Evolutionary conservation across 2,329 filamentous ascomycete genomes (phyloP), one percentile per base, ranked within the genome.

Genomic region (Madurella fahalii): DNA sequence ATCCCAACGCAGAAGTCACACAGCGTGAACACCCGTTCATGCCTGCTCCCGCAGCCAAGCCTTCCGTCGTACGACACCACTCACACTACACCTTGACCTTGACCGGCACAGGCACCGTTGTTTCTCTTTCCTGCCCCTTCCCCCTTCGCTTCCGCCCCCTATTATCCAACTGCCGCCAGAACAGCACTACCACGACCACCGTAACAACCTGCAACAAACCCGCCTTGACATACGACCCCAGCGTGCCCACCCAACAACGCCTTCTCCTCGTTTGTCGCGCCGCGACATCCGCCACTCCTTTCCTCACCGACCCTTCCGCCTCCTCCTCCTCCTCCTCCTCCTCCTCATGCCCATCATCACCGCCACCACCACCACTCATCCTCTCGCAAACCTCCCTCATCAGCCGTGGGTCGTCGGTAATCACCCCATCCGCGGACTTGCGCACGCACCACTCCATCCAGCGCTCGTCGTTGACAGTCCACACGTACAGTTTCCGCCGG

Each of bases 401-500:
- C 60, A 80, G 70, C 66, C 80, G 80, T 1, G 89, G 89, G 62
- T 96, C 85, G 66, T 96, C 92, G 0, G 91, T 95, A 50, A 96
- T 85, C 4, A 96, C 86, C 1, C 89, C 92, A 63, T 95, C 89
- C 1, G 95, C 73, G 25, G 63, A 63, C 41, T 80, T 72, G 30
- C 77, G 71, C 34, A 95, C 82, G 59, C 83, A 80, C 90, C 90
- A 96, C 63, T 84, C 80, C 92, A 97, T 96, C 71, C 84, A 81
- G 47, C 78, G 76, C 58, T 82, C 80, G 13, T 87, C 80, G 67
- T 97, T 96, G 48, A 96, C 88, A 0, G 92, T 96, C 93, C 93
- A 97, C 0, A 84, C 80, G 63, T 87, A 85, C 4, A 96, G 74
- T 4, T 80, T 78, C 18, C 87, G 79, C 15, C 77, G 72, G 1